Evolutionary conservation across 805 yeast species (phyloP).

Genomic region (Hanseniaspora vineae): DNA sequence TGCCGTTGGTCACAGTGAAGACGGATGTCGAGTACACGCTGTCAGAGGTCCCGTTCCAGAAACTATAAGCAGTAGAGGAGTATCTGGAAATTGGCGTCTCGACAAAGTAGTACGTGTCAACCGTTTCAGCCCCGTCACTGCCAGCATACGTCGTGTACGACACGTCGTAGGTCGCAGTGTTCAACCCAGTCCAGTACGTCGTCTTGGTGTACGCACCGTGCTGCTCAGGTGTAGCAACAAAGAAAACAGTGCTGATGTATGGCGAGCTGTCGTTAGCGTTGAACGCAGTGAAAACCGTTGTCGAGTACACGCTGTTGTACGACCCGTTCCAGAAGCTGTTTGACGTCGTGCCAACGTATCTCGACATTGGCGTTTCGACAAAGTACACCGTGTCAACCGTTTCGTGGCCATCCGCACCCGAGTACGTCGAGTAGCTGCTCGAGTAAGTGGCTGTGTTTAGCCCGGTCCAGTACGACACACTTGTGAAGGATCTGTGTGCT

Average conservation of each 20-base stretch:
- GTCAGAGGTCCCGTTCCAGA: not conserved
- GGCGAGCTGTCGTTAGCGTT: not conserved
- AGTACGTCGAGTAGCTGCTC: not conserved
- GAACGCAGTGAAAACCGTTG: not conserved
- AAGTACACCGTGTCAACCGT: constrained; percentile 3
- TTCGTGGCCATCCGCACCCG: not conserved
- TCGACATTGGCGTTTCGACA: constrained; percentile 1
- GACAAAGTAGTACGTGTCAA: constrained; percentile 6
- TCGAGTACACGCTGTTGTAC: not conserved
- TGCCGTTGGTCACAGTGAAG: not conserved
- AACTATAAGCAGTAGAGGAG: not conserved
- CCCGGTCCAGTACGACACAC: constrained; percentile 1
- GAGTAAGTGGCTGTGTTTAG: constrained; percentile 1
- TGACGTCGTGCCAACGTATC: constrained; percentile 3
- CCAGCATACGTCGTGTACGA: not conserved
- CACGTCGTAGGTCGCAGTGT: constrained; percentile 4
- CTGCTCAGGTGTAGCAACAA: constrained; percentile 11
- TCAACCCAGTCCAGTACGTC: constrained; percentile 3
- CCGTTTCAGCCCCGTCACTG: not conserved
- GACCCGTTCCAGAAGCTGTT: constrained; percentile 1
- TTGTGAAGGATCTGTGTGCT: not conserved
- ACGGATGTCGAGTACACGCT: not conserved
- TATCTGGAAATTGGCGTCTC: constrained; percentile 7
- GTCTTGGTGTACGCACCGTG: not conserved
- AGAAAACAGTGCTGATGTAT: constrained; percentile 2